These are phyloP conservation scores for Angophora floribunda DNA, from an alignment of 345 rosid species.

Conservation along the genomic window DNA sequence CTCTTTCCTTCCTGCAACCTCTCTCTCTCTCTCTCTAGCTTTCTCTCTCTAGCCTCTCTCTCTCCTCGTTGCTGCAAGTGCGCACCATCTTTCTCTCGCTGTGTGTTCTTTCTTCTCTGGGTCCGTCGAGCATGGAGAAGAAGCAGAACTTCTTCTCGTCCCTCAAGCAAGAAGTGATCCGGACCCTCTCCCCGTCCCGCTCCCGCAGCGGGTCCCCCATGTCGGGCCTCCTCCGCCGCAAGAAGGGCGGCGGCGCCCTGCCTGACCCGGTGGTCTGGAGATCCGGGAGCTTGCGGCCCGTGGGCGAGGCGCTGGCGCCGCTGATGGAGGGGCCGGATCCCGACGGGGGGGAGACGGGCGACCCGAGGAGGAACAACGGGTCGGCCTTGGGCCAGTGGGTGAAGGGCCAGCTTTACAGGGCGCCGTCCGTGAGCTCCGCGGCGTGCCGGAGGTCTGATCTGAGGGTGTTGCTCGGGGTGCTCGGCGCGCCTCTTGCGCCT, in stretches of 20 bases:
- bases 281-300: conserved; percentile 73
- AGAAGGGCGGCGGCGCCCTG: conserved; percentile 31
- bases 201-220: conserved; percentile 55
- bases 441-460: not conserved
- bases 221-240: conserved; percentile 29
- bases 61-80: not conserved
- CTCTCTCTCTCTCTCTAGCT: not conserved
- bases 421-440: not conserved
- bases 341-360: conserved; percentile 44
- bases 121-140: conserved; percentile 52
- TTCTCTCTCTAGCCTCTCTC: not conserved
- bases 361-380: not conserved
- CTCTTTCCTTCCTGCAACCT: not conserved
- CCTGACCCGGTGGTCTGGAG: conserved; percentile 50
- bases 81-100: not conserved
- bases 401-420: not conserved
- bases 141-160: conserved; percentile 85
- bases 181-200: conserved; percentile 85
- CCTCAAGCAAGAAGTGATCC: conserved; percentile 71
- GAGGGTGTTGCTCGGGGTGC: not conserved
- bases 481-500: conserved; percentile 35
- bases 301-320: conserved; percentile 48
- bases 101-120: not conserved
- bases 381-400: not conserved
- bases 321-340: conserved; percentile 96